Evolutionary conservation across 129 eudicot genomes (phyloP).

Genomic region (Dittrichia graveolens): DNA sequence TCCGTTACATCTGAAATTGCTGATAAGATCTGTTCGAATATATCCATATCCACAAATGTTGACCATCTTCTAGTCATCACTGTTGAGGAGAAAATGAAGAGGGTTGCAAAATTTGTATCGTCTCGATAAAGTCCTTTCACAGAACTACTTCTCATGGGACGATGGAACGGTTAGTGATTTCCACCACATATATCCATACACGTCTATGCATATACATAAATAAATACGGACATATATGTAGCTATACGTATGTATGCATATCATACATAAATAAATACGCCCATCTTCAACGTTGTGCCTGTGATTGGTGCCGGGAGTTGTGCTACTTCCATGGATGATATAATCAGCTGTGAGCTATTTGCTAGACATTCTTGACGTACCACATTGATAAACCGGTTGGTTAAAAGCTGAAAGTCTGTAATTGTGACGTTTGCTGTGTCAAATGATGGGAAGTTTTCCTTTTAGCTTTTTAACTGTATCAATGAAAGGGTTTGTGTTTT

Average conservation of each 20-base stretch:
- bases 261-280: slow-evolving; percentile 29
- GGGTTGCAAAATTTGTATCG: slow-evolving; percentile 59
- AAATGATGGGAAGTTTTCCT: neutral
- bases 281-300: slow-evolving; percentile 75
- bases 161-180: slow-evolving; percentile 65
- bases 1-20: slow-evolving; percentile 52
- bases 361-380: slow-evolving; percentile 52
- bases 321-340: slow-evolving; percentile 63
- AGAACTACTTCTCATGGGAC: slow-evolving; percentile 72
- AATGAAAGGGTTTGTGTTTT: too few relatives aligned
- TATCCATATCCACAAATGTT: neutral
- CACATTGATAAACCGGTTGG: neutral
- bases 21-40: slow-evolving; percentile 44
- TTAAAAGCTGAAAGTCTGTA: neutral
- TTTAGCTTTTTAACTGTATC: too few relatives aligned
- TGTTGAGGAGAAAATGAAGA: slow-evolving; percentile 42
- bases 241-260: too few relatives aligned
- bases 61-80: slow-evolving; percentile 24
- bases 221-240: neutral
- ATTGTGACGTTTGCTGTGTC: neutral
- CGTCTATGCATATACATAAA: neutral
- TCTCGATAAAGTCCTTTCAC: slow-evolving; percentile 57
- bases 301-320: slow-evolving; percentile 67
- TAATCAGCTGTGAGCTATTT: slow-evolving; percentile 77
- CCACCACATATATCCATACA: neutral